Base-by-base conservation (phyloP, 2,329 filamentous ascomycete genomes). In the Aureobasidium mangrovei region DNA sequence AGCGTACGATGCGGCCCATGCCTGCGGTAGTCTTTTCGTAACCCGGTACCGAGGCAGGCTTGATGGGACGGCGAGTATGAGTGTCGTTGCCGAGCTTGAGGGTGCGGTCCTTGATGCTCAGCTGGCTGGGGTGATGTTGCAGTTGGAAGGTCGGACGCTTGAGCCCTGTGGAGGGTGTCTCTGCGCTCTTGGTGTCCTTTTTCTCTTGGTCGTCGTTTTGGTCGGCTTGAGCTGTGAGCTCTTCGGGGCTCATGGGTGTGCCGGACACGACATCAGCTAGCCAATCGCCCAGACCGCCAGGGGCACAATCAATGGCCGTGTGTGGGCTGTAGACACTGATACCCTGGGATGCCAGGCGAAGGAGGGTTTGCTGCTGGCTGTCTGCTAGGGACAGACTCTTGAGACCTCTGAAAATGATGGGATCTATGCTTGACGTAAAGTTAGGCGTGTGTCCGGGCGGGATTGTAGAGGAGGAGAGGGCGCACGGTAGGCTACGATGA, bases 271-370 rank as follows among this genome's bases (percentile, higher is more conserved):
- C 84, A 65, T 94, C 86, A 57, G 88, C 89, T 7, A 98, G 83
- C 91, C 91, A 98, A 68, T 95, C 88, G 65, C 91, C 94, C 61
- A 98, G 81, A 3, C 93, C 93, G 18, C 84, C 82, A 0, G 83
- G 81, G 0, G 88, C 88, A 38, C 89, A 89, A 70, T 98, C 93
- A 41, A 97, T 82, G 10, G 93, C 91, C 0, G 93, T 98, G 72
- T 98, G 93, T 0, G 93, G 93, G 60, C 86, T 90, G 75, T 97
- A 98, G 55, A 98, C 90, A 60, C 90, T 94, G 63, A 98, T 89
- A 35, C 91, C 91, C 68, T 87, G 83, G 59, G 88, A 86, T 44
- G 85, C 86, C 9, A 98, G 79, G 42, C 85, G 81, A 3, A 98
- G 77, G 32, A 98, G 80, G 5, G 88, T 88, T 41, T 84, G 80